Conservation (phyloP, 139 green algal genomes). For the Micromonas pusilla region DNA sequence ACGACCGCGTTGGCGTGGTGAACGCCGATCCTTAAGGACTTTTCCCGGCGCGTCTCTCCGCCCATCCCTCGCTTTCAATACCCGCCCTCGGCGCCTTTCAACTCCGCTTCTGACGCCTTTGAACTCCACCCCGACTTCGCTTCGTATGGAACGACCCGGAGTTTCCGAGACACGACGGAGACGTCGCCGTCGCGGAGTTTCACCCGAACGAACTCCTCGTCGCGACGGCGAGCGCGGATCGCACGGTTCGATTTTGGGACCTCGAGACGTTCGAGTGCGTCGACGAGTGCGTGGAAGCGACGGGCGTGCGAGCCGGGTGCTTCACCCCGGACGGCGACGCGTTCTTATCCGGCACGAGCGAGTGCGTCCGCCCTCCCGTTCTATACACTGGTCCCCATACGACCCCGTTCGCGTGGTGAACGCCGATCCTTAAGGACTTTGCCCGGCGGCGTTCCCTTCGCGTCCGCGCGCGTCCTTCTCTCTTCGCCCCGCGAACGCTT, state of each 20-base stretch:
- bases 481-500: too few species aligned
- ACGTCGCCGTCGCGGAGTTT: slow-evolving; percentile 67
- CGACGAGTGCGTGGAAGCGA: slow-evolving; percentile 52
- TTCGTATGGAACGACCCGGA: too few species aligned
- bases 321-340: slow-evolving; percentile 62
- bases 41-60: too few species aligned
- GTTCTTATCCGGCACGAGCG: slow-evolving; percentile 43
- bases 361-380: slow-evolving; percentile 21
- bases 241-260: slow-evolving; percentile 66
- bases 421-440: slow-evolving; percentile 22
- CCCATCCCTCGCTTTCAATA: too few species aligned
- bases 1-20: too few species aligned
- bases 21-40: too few species aligned
- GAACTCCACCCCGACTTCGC: too few species aligned
- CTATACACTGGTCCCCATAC: slow-evolving; percentile 25
- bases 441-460: neutral
- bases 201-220: slow-evolving; percentile 74
- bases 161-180: slow-evolving; percentile 47
- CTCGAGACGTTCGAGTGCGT: slow-evolving; percentile 60
- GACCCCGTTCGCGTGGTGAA: too few species aligned
- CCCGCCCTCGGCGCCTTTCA: too few species aligned
- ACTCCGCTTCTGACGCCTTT: too few species aligned
- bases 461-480: too few species aligned
- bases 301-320: slow-evolving; percentile 46
- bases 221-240: slow-evolving; percentile 58